Evolutionary conservation across 331 rosid genomes (phyloP), one percentile per base, ranked within the genome.

Genomic region (Phaseolus coccineus): DNA sequence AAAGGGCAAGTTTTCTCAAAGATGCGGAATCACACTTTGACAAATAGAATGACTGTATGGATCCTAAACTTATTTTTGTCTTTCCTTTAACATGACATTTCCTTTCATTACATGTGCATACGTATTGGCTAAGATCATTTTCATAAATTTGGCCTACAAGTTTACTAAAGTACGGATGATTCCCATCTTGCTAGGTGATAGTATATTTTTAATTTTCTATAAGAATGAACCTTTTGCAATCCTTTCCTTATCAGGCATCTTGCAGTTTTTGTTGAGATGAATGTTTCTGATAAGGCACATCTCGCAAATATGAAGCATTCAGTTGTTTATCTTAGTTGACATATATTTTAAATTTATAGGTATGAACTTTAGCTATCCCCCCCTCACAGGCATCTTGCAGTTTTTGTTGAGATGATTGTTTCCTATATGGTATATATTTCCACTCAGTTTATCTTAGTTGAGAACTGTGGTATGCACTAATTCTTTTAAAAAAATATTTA

Each of bases 1-100:
- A 94, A 94, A 86, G 98, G 98, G 71, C 98, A 94, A 82, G 90
- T 94, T 83, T 94, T 94, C 89, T 92, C 98, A 22, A 94, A 94
- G 93, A 94, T 94, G 97, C 90, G 96, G 73, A 92, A 92, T 78
- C 93, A 92, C 87, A 94, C 97, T 24, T 78, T 90, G 88, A 90
- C 98, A 77, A 90, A 94, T 79, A 94, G 93, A 88, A 94, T 94
- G 98, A 94, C 98, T 13, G 98, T 94, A 92, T 61, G 95, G 16
- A 76, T 84, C 10, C 65, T 16, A 7, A 52, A 73, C 39, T 78
- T 74, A 53, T 75, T 71, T 42, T 47, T 47, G 24, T 39, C 53
- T 71, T 30, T 63, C 28, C 16, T 59, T 51, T 30, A 50, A 24
- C 0, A 9, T 70, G 61, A 53, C 48, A n/a, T 47, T 62, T 77